Evolutionary conservation across 305 asterid genomes (phyloP).

Genomic region (Fraxinus dipetala): DNA sequence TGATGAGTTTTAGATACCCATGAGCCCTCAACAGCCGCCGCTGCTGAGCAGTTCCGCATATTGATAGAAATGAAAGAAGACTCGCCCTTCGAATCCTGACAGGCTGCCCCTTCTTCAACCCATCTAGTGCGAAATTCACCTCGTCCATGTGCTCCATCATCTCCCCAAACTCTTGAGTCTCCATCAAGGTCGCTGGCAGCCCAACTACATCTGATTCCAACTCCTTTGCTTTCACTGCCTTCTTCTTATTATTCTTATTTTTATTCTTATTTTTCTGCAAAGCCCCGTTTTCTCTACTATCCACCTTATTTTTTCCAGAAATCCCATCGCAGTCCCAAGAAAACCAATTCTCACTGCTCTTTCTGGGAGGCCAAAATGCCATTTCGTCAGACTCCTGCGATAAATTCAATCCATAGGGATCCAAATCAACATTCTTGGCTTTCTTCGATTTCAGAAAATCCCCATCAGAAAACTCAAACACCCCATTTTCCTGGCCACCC

Average conservation of each 20-base stretch:
- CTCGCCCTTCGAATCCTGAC: constrained; percentile 67
- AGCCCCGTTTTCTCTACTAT: constrained; percentile 34
- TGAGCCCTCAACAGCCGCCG: constrained; percentile 68
- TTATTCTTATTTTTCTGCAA: constrained; percentile 44
- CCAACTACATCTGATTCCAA: constrained; percentile 28
- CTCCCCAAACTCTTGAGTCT: constrained; percentile 88
- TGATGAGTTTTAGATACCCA: constrained; percentile 48
- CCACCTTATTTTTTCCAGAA: constrained; percentile 33
- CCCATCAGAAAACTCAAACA: constrained; percentile 19
- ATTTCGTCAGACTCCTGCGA: constrained; percentile 50
- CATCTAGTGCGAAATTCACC: constrained; percentile 85
- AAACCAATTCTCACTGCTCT: constrained; percentile 31
- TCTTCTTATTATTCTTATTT: constrained; percentile 25
- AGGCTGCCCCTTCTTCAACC: constrained; percentile 79
- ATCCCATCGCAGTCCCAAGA: constrained; percentile 31
- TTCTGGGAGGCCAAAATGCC: constrained; percentile 31
- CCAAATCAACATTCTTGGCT: constrained; percentile 36
- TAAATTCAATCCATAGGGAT: constrained; percentile 44
- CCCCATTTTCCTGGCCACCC: constrained; percentile 20
- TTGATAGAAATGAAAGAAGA: constrained; percentile 60
- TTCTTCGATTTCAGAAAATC: constrained; percentile 34
- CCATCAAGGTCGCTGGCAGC: constrained; percentile 69
- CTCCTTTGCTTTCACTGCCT: constrained; percentile 39
- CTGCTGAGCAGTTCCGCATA: constrained; percentile 61
- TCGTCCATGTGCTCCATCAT: constrained; percentile 90